A percentile compares a stretch with the other conserved stretches of the same genome.
Evolutionary conservation across 148 eudicot genomes (phyloP).

Genomic region (Rhododendron vialii): DNA sequence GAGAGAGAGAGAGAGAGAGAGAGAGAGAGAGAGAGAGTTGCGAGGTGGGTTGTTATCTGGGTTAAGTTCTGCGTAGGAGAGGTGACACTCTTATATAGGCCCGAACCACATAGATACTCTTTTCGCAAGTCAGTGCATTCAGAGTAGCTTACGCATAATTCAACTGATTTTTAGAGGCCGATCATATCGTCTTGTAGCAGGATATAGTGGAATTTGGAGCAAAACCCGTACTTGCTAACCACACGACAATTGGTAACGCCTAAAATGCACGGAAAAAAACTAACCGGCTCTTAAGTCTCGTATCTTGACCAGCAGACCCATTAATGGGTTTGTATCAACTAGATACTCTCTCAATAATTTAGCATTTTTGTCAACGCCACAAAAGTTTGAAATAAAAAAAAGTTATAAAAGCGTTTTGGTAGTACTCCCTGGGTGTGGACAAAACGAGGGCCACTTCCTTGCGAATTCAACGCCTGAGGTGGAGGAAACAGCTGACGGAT

Average conservation of each 20-base stretch:
- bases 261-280: neutral
- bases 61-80: neutral
- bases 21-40: neutral
- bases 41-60: neutral
- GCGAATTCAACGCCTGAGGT: slow-evolving; percentile 3
- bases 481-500: neutral
- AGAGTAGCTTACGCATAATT: neutral
- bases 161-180: neutral
- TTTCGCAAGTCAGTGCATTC: neutral
- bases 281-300: neutral
- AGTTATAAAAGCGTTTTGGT: neutral
- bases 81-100: neutral
- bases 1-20: neutral
- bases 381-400: neutral
- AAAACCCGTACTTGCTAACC: neutral
- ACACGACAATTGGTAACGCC: neutral
- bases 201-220: neutral
- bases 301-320: neutral
- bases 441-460: neutral
- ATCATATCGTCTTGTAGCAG: neutral
- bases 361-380: neutral
- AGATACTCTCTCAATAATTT: neutral
- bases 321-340: neutral
- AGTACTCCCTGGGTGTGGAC: neutral
- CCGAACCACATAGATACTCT: neutral